Conservation (phyloP, 2,329 filamentous ascomycete genomes). For the Calonectria ilicicola region DNA sequence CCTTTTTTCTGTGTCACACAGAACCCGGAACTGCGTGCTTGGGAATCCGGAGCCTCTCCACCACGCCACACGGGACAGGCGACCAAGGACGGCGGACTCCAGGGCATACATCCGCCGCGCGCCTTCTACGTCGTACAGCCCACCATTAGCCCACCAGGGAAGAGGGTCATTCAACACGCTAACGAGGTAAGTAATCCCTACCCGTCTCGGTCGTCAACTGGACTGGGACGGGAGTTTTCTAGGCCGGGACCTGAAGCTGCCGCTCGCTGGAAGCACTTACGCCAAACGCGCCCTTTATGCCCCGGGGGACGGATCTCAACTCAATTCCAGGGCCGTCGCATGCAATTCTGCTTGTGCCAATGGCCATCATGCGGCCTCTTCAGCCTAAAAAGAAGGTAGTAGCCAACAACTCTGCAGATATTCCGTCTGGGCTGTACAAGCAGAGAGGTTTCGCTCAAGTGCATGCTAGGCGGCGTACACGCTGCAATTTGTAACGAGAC, state of each 20-base stretch:
- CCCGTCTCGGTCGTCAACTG: not conserved
- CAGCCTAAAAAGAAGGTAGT: not conserved
- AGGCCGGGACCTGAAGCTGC: not conserved
- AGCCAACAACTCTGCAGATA: not conserved
- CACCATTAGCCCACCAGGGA: conserved; percentile 1
- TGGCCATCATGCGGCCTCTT: not conserved
- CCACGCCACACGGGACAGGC: conserved; percentile 1
- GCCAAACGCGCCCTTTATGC: not conserved
- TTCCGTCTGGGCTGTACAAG: not conserved
- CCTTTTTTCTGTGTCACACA: not conserved
- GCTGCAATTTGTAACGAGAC: not conserved
- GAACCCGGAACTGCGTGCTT: not conserved
- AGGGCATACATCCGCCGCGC: conserved; percentile 3
- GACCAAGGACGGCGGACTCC: not conserved
- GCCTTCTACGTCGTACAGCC: conserved; percentile 6
- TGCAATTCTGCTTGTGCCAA: not conserved
- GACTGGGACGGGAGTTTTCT: not conserved
- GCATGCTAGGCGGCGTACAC: not conserved
- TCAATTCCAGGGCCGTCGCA: not conserved
- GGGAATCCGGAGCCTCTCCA: conserved; percentile 3
- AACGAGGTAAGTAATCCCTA: conserved; percentile 2
- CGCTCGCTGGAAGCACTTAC: not conserved
- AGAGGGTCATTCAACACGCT: conserved; percentile 1
- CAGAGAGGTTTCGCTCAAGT: not conserved
- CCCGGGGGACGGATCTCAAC: not conserved